These are phyloP conservation scores for Xylariales sp. DNA, from an alignment of 2,329 filamentous ascomycete genomes.

Conservation along the genomic window DNA sequence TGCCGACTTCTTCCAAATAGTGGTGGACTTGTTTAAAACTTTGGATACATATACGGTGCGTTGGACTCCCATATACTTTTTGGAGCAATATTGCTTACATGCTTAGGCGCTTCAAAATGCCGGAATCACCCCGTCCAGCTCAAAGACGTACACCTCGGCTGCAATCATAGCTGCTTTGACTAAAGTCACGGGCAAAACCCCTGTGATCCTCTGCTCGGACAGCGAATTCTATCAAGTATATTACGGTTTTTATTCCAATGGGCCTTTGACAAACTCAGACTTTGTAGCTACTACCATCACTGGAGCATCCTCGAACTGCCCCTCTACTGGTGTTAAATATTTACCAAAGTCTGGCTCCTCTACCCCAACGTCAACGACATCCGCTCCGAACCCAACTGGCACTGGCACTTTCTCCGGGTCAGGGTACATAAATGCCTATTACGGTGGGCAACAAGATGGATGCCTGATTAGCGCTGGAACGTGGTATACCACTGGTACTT, in stretches of 20 bases:
- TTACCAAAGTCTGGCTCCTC: not conserved
- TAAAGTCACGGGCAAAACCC: slow-evolving; percentile 42
- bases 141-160: slow-evolving; percentile 52
- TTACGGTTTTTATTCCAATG: slow-evolving; percentile 60
- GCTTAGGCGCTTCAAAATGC: slow-evolving; percentile 55
- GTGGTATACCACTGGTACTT: slow-evolving; percentile 65
- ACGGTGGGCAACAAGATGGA: slow-evolving; percentile 45
- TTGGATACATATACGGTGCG: slow-evolving; percentile 61
- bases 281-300: slow-evolving; percentile 31
- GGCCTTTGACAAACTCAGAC: slow-evolving; percentile 53
- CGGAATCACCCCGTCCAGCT: slow-evolving; percentile 52
- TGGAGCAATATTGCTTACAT: no score
- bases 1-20: slow-evolving; percentile 63
- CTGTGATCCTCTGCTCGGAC: slow-evolving; percentile 52
- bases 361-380: not conserved
- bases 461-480: slow-evolving; percentile 63
- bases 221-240: slow-evolving; percentile 45
- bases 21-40: slow-evolving; percentile 61
- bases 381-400: not conserved
- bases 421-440: slow-evolving; percentile 55
- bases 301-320: slow-evolving; percentile 6
- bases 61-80: no score
- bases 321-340: slow-evolving; percentile 11
- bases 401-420: slow-evolving; percentile 39
- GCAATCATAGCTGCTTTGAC: slow-evolving; percentile 57